phyloP scores from a whole-genome alignment of 176 grass and related monocot genomes.

The Stipa capillata region DNA sequence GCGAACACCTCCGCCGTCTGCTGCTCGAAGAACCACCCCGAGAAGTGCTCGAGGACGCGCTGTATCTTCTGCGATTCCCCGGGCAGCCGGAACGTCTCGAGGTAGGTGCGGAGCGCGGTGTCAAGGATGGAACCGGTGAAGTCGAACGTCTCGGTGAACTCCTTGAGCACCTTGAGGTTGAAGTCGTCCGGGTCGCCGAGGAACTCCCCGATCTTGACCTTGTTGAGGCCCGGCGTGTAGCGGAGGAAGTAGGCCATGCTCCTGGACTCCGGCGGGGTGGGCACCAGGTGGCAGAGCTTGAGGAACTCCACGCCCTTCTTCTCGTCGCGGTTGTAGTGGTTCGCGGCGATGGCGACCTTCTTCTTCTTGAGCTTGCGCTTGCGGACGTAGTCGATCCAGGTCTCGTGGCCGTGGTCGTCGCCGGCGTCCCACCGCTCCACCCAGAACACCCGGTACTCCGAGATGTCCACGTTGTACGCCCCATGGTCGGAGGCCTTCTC shows the following conservation, averaged over 20 bases:
- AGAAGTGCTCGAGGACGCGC: slow-evolving; percentile 75
- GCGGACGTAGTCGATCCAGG: slow-evolving; percentile 79
- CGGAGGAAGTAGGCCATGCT: slow-evolving; percentile 87
- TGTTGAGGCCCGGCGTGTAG: slow-evolving; percentile 69
- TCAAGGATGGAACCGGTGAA: slow-evolving; percentile 69
- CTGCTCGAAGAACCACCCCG: slow-evolving; percentile 76
- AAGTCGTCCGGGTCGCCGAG: slow-evolving; percentile 80
- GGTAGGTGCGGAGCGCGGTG: slow-evolving; percentile 67
- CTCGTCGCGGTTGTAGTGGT: slow-evolving; percentile 93
- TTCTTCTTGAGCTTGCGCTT: slow-evolving; percentile 74
- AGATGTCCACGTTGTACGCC: slow-evolving; percentile 49
- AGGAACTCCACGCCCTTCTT: slow-evolving; percentile 89
- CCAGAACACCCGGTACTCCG: slow-evolving; percentile 62
- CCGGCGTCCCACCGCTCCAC: slow-evolving; percentile 35
- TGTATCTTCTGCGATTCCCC: slow-evolving; percentile 99
- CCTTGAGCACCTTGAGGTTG: slow-evolving; percentile 62
- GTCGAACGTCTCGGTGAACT: slow-evolving; percentile 78
- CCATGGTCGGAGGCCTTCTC: slow-evolving; percentile 28
- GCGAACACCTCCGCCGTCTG: slow-evolving; percentile 59
- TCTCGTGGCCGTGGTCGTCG: slow-evolving; percentile 17
- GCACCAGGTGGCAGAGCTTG: slow-evolving; percentile 59
- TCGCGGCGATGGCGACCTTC: slow-evolving; percentile 73
- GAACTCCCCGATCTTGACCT: slow-evolving; percentile 76
- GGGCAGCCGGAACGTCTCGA: slow-evolving; percentile 78
- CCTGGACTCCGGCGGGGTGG: slow-evolving; percentile 49